A percentile compares a stretch with the other conserved stretches of the same genome.
phyloP scores from a whole-genome alignment of 306 rosid genomes.

The Ochetophila trinervis region DNA sequence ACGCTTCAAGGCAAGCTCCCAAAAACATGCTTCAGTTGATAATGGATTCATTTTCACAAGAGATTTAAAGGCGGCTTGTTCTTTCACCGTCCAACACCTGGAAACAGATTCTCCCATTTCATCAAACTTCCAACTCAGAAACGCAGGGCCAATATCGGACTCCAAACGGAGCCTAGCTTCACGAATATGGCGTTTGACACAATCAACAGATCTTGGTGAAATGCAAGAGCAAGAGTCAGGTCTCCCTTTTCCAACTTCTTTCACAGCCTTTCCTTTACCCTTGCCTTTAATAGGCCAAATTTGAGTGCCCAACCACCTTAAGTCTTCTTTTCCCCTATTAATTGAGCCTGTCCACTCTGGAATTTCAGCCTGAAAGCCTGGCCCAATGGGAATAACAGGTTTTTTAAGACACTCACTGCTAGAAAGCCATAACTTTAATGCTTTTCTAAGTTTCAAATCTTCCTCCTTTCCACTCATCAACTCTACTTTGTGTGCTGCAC shows the following conservation, averaged over 20 bases:
- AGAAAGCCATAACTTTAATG: conserved; percentile 1
- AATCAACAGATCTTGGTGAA: conserved; percentile 24
- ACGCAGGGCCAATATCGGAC: conserved; percentile 28
- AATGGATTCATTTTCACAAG: conserved; percentile 5
- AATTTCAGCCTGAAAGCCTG: conserved; percentile 46
- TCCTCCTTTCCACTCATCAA: conserved; percentile 5
- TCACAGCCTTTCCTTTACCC: neutral
- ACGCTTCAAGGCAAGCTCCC: conserved; percentile 27
- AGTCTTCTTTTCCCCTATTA: conserved; percentile 1
- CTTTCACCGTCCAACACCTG: conserved; percentile 32
- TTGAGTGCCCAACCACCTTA: conserved; percentile 32
- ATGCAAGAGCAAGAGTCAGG: conserved; percentile 24
- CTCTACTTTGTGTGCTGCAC: neutral
- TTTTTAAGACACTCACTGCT: neutral
- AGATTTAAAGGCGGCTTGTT: conserved; percentile 23
- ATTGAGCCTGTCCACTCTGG: conserved; percentile 28
- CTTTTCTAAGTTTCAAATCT: neutral
- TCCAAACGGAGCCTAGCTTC: conserved; percentile 26
- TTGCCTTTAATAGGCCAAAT: conserved; percentile 19
- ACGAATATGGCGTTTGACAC: conserved; percentile 26
- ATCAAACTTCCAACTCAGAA: conserved; percentile 37
- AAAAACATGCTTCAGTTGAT: conserved; percentile 19
- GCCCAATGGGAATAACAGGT: conserved; percentile 39
- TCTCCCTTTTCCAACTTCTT: conserved; percentile 30
- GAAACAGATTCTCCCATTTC: conserved; percentile 39